A percentile compares a stretch with the other conserved stretches of the same genome.
Evolutionary conservation across 306 rosid species (phyloP).

Genomic region (Leucaena leucocephala): DNA sequence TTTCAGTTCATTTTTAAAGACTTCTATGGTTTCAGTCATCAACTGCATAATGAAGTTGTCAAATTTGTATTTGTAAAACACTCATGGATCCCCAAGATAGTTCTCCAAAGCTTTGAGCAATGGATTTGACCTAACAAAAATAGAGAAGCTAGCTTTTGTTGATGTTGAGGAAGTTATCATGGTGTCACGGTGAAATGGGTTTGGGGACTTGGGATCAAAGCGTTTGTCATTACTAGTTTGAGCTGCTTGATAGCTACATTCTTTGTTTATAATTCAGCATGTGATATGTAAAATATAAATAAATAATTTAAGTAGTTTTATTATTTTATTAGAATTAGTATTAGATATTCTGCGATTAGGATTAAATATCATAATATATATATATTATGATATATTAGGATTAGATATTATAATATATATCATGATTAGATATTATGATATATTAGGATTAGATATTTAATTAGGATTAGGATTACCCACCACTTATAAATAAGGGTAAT

Average conservation of each 20-base stretch:
- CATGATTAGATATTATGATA: no score
- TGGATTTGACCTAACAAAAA: not conserved
- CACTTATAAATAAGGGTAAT: no score
- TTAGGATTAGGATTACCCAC: no score
- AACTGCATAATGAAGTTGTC: not conserved
- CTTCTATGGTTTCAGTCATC: not conserved
- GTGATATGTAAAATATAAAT: no score
- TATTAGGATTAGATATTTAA: no score
- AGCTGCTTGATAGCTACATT: constrained; percentile 3
- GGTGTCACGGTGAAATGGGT: not conserved
- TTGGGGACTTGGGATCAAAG: constrained; percentile 19
- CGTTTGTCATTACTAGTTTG: not conserved
- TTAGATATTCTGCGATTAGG: no score
- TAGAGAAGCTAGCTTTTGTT: constrained; percentile 4
- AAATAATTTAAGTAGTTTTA: no score
- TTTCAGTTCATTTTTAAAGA: constrained; percentile 13
- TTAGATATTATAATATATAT: no score
- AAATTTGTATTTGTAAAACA: not conserved
- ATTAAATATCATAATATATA: no score
- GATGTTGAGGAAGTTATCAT: not conserved
- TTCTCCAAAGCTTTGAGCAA: not conserved
- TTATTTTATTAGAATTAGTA: no score
- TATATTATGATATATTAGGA: no score
- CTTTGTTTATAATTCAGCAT: not conserved
- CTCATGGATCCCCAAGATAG: not conserved